These are phyloP conservation scores for Angophora floribunda DNA, from an alignment of 345 rosid genomes.

Conservation along the genomic window DNA sequence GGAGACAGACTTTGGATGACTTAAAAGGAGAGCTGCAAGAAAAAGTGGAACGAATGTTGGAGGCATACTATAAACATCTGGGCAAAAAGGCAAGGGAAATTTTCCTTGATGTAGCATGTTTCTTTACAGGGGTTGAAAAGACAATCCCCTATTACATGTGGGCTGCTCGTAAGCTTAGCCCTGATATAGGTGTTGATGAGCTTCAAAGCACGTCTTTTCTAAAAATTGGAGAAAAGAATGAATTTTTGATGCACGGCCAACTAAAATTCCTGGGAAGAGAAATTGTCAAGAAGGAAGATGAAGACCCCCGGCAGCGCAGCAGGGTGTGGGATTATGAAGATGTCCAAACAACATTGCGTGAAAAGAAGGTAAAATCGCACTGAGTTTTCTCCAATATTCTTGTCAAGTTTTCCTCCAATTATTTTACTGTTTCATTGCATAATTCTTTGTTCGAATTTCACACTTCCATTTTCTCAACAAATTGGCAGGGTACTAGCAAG, in stretches of 20 bases:
- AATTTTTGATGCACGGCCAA: background rate
- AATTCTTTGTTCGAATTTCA: background rate
- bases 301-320: background rate
- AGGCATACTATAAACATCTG: background rate
- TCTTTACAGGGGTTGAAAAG: background rate
- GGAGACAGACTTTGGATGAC: background rate
- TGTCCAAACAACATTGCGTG: background rate
- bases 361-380: background rate
- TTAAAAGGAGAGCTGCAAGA: background rate
- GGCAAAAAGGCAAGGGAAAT: background rate
- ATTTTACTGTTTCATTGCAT: background rate
- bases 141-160: background rate
- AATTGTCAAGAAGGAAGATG: background rate
- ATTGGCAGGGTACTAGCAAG: background rate
- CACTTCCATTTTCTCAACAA: accelerated
- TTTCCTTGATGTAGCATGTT: background rate
- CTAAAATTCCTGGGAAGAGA: background rate
- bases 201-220: background rate
- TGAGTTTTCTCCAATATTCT: background rate
- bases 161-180: background rate
- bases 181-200: background rate
- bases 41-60: background rate
- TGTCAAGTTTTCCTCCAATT: background rate
- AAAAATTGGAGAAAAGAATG: no score
- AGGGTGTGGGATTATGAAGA: background rate